These are phyloP conservation scores for Cyclostephanos tholiformis DNA, from an alignment of 108 stramenopile species.

Conservation along the genomic window DNA sequence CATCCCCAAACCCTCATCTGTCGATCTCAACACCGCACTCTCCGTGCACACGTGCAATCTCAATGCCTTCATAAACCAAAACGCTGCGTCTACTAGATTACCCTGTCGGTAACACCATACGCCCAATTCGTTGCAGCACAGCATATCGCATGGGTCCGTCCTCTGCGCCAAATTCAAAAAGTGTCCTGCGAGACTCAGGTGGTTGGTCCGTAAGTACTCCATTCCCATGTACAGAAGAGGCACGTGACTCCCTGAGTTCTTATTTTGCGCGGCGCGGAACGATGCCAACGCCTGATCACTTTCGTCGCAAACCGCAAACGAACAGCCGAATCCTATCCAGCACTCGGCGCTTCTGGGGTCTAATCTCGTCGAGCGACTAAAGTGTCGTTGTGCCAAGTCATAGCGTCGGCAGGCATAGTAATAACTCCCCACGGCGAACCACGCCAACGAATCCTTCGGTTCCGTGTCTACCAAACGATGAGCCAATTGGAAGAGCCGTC, in stretches of 20 bases:
- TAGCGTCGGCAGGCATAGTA: constrained; percentile 85
- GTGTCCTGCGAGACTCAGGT: constrained; percentile 87
- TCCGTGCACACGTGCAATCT: constrained; percentile 33
- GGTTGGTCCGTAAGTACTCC: constrained; percentile 97
- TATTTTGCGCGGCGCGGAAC: constrained; percentile 91
- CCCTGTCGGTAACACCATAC: constrained; percentile 73
- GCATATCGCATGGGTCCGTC: constrained; percentile 70
- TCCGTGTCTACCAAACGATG: constrained; percentile 92
- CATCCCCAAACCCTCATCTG: constrained; percentile 42
- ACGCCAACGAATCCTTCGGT: constrained; percentile 81
- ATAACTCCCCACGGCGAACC: constrained; percentile 96
- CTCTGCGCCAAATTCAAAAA: constrained; percentile 77
- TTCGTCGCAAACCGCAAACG: constrained; percentile 94
- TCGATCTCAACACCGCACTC: constrained; percentile 25
- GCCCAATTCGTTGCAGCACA: constrained; percentile 93
- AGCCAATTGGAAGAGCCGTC: constrained; percentile 88
- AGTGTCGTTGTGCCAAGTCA: constrained; percentile 92
- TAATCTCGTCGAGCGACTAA: constrained; percentile 86
- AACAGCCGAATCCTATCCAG: constrained; percentile 95
- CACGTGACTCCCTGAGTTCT: constrained; percentile 80
- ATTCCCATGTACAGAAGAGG: constrained; percentile 94
- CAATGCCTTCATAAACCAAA: constrained; percentile 79
- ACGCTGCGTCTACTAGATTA: constrained; percentile 64
- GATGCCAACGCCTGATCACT: constrained; percentile 95
- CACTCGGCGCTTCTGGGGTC: constrained; percentile 86